A percentile compares a stretch with the other conserved stretches of the same genome.
Conservation (phyloP, 148 eudicot species). For the Amaranthus cruentus region DNA sequence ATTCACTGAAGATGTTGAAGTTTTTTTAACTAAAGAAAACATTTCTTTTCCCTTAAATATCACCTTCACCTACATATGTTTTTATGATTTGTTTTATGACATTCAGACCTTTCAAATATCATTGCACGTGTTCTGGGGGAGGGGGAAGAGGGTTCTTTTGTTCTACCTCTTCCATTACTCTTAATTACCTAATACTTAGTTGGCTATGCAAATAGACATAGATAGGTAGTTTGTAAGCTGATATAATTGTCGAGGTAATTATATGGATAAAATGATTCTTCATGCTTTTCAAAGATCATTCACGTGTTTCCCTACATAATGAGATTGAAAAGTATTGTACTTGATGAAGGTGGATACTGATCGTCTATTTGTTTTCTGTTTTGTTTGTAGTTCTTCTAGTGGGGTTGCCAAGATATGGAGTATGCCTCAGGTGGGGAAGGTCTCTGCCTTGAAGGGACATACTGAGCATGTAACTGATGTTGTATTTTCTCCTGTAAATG, state of each 20-base stretch:
- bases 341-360: constrained; percentile 11
- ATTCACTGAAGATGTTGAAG: too few relatives aligned
- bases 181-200: not conserved
- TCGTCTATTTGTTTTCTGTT: not conserved
- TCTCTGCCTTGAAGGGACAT: constrained; percentile 76
- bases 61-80: too few relatives aligned
- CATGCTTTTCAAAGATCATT: not conserved
- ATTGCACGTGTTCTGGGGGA: not conserved
- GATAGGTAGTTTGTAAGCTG: not conserved
- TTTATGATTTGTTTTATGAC: too few relatives aligned
- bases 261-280: constrained; percentile 5
- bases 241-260: not conserved
- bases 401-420: constrained; percentile 94
- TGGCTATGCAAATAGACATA: not conserved
- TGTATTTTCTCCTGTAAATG: constrained; percentile 63
- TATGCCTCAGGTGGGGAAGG: constrained; percentile 67
- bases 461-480: constrained; percentile 83
- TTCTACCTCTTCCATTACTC: not conserved
- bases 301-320: not conserved
- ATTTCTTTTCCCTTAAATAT: too few relatives aligned
- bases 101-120: not conserved
- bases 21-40: too few relatives aligned
- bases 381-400: constrained; percentile 51
- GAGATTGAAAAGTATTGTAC: constrained; percentile 7
- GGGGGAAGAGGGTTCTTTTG: not conserved